Conservation (phyloP, 306 rosid species). For the Cicer bijugum region DNA sequence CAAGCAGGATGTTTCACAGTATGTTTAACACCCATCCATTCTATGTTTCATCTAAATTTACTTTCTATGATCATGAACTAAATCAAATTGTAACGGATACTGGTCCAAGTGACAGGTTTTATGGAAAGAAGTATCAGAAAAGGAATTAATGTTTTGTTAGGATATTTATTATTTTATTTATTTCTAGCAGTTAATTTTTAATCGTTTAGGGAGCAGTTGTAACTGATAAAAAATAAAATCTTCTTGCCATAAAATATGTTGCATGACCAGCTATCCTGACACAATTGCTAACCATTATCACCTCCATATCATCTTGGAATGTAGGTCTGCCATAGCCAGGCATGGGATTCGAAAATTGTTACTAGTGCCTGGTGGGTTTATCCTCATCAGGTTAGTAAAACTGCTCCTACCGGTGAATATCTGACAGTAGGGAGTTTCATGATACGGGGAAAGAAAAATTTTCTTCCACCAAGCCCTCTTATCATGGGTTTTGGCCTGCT, state of each 20-base stretch:
- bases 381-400: slow-evolving; percentile 97
- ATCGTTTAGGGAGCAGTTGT: slow-evolving; percentile 18
- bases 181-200: slow-evolving; percentile 21
- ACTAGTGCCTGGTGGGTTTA: slow-evolving; percentile 99
- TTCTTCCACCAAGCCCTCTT: slow-evolving; percentile 97
- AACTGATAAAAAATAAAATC: neutral
- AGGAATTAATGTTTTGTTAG: slow-evolving; percentile 2
- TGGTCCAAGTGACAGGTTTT: slow-evolving; percentile 10
- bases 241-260: neutral
- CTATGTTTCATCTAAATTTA: slow-evolving; percentile 36
- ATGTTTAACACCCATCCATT: slow-evolving; percentile 45
- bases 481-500: slow-evolving; percentile 94
- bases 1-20: slow-evolving; percentile 97
- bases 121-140: neutral
- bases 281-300: slow-evolving; percentile 35
- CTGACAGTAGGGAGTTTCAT: slow-evolving; percentile 98
- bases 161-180: neutral
- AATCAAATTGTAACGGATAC: slow-evolving; percentile 35
- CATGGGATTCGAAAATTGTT: slow-evolving; percentile 99
- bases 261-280: slow-evolving; percentile 5
- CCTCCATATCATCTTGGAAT: slow-evolving; percentile 37
- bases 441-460: slow-evolving; percentile 95
- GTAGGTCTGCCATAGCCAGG: slow-evolving; percentile 97
- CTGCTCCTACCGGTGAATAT: slow-evolving; percentile 99
- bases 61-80: slow-evolving; percentile 41